Percentiles rank a stretch among this genome's conserved stretches.
Conservation (phyloP, 495 filamentous ascomycete genomes). For the Stereocaulon alpinum region DNA sequence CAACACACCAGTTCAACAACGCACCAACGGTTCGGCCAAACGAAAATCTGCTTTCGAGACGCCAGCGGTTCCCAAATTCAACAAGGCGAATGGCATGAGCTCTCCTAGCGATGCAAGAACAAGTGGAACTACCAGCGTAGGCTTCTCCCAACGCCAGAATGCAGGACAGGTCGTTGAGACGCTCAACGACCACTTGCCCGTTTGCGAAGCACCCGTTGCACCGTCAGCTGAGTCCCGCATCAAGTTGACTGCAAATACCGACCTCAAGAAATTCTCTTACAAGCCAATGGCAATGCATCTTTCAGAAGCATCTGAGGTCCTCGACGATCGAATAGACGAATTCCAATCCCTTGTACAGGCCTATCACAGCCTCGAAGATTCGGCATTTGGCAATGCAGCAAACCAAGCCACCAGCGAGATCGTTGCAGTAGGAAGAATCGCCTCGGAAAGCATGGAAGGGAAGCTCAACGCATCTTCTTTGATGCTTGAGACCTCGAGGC, state of each 20-base stretch:
- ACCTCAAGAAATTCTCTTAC: slow-evolving; percentile 82
- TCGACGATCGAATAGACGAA: slow-evolving; percentile 91
- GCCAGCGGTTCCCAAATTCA: slow-evolving; percentile 42
- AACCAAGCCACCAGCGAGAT: slow-evolving; percentile 76
- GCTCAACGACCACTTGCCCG: slow-evolving; percentile 63
- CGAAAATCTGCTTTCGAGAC: slow-evolving; percentile 53
- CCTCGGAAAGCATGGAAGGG: slow-evolving; percentile 72
- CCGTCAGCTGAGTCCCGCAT: slow-evolving; percentile 68
- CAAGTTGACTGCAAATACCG: slow-evolving; percentile 68
- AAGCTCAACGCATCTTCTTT: slow-evolving; percentile 75
- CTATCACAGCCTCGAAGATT: slow-evolving; percentile 63
- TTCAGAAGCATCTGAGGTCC: slow-evolving; percentile 79
- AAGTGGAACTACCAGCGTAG: slow-evolving; percentile 32
- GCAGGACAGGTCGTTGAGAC: slow-evolving; percentile 73
- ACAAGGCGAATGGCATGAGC: slow-evolving; percentile 33
- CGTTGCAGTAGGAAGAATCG: slow-evolving; percentile 82
- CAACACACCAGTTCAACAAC: slow-evolving; percentile 50
- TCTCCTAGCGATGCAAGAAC: slow-evolving; percentile 31
- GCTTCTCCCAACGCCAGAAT: slow-evolving; percentile 62
- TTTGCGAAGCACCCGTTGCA: slow-evolving; percentile 58
- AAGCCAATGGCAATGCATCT: slow-evolving; percentile 89
- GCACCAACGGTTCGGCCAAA: slow-evolving; percentile 41
- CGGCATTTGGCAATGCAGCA: slow-evolving; percentile 79
- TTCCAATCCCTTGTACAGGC: slow-evolving; percentile 63
- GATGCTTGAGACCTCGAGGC: slow-evolving; percentile 75